phyloP scores from a whole-genome alignment of 176 grass and related monocot genomes.

The Phoenix dactylifera region DNA sequence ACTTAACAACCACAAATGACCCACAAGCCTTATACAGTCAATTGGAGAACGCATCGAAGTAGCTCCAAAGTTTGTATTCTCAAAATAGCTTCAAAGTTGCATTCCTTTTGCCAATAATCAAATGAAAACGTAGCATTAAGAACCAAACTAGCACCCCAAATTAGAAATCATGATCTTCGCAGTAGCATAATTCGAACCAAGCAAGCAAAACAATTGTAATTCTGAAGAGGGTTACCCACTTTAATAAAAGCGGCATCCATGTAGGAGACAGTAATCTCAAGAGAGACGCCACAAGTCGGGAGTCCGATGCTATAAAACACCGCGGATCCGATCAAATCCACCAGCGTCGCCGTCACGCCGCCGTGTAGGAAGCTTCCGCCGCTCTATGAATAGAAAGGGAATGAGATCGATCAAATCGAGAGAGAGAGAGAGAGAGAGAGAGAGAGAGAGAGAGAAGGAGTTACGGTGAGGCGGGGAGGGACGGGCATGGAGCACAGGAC shows the following conservation, averaged over 20 bases:
- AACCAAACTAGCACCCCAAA: no score
- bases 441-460: not conserved
- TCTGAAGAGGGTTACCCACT: slow-evolving; percentile 24
- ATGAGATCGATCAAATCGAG: no score
- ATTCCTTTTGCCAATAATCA: no score
- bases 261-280: slow-evolving; percentile 61
- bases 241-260: slow-evolving; percentile 46
- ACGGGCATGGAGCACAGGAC: slow-evolving; percentile 74
- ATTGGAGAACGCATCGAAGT: no score
- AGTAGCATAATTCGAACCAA: no score
- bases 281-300: slow-evolving; percentile 36
- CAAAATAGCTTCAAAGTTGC: no score
- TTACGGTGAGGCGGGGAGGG: slow-evolving; percentile 45
- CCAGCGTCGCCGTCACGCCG: slow-evolving; percentile 56
- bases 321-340: slow-evolving; percentile 64
- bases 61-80: no score
- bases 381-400: slow-evolving; percentile 29
- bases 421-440: not conserved
- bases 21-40: no score
- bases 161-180: no score
- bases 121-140: no score
- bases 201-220: no score
- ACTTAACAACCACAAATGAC: no score
- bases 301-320: slow-evolving; percentile 35
- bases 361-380: slow-evolving; percentile 41